Conservation (phyloP, 345 rosid genomes). For the Syzygium grande region DNA sequence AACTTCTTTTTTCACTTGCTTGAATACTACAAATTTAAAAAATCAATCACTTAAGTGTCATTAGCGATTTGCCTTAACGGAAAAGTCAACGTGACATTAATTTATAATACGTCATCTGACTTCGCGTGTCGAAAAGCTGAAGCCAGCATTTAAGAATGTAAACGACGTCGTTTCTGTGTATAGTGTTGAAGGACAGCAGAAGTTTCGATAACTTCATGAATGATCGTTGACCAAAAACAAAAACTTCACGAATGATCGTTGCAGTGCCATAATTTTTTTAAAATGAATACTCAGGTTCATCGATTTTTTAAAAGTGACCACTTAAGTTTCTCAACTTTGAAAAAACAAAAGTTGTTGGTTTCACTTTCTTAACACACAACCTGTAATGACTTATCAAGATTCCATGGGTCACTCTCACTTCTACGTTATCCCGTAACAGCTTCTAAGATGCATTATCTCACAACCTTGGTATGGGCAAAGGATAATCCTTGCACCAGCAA, state of each 20-base stretch:
- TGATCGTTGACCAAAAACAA: background rate
- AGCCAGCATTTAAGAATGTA: background rate
- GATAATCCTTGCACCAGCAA: background rate
- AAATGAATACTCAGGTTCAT: background rate
- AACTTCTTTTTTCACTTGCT: background rate
- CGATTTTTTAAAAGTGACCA: background rate
- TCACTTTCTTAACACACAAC: too few relatives aligned
- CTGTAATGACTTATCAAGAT: background rate
- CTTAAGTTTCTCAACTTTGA: background rate
- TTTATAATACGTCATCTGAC: background rate
- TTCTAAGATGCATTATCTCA: background rate
- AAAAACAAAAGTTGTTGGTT: background rate
- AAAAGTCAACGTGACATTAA: rapidly evolving
- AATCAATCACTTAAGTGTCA: background rate
- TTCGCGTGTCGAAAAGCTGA: background rate
- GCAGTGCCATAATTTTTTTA: background rate
- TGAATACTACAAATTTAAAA: background rate
- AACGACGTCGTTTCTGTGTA: rapidly evolving
- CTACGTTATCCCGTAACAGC: background rate
- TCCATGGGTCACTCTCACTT: background rate
- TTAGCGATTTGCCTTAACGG: too few relatives aligned
- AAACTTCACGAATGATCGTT: background rate
- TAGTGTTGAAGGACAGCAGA: rapidly evolving
- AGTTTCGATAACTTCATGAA: background rate
- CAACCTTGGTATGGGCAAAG: background rate